phyloP scores from a whole-genome alignment of 768 basidiomycete species.

The Russula abietina region DNA sequence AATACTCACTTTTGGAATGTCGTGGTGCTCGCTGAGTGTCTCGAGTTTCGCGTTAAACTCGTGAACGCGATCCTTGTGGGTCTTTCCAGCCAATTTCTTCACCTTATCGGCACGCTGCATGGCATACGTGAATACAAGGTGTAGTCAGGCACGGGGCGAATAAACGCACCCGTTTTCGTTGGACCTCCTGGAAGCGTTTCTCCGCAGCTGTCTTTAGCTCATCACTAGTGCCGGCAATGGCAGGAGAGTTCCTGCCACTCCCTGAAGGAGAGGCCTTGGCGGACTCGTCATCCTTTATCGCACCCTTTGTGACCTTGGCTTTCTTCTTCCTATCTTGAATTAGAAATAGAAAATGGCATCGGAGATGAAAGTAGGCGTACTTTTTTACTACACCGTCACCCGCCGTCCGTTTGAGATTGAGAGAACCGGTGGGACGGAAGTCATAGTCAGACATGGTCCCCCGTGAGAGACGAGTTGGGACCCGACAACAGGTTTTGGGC shows the following conservation, averaged over 20 bases:
- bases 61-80: slow-evolving; percentile 89
- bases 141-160: background rate
- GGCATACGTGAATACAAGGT: slow-evolving; percentile 13
- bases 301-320: slow-evolving; percentile 40
- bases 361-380: slow-evolving; percentile 37
- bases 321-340: slow-evolving; percentile 70
- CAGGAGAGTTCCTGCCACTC: slow-evolving; percentile 58
- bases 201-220: slow-evolving; percentile 81
- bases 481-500: too few relatives aligned
- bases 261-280: slow-evolving; percentile 44
- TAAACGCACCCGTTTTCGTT: slow-evolving; percentile 58
- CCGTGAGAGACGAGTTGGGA: slow-evolving; percentile 1
- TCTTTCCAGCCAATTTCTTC: slow-evolving; percentile 70
- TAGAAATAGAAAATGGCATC: background rate
- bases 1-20: slow-evolving; percentile 74
- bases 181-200: slow-evolving; percentile 81
- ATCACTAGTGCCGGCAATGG: slow-evolving; percentile 37
- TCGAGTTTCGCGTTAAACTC: slow-evolving; percentile 88
- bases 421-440: slow-evolving; percentile 77
- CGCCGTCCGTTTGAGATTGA: slow-evolving; percentile 79
- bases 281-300: slow-evolving; percentile 39
- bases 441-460: slow-evolving; percentile 82
- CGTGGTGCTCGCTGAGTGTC: slow-evolving; percentile 85
- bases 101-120: slow-evolving; percentile 69
- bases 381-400: slow-evolving; percentile 83